phyloP scores from a whole-genome alignment of 176 grass and related monocot species.

The Phoenix roebelenii region DNA sequence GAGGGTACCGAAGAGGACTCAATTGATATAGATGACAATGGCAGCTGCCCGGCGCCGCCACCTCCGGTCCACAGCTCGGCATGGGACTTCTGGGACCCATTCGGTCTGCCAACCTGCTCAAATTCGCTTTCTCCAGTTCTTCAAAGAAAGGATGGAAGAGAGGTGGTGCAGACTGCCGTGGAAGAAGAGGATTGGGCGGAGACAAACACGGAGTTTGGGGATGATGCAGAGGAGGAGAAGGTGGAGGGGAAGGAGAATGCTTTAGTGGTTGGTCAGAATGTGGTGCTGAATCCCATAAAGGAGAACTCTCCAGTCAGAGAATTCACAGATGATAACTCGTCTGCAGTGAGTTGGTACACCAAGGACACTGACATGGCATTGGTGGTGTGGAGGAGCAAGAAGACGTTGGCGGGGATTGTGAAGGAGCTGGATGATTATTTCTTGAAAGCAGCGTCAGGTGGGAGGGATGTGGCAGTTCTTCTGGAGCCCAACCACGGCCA shows the following conservation, averaged over 20 bases:
- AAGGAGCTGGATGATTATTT: slow-evolving; percentile 94
- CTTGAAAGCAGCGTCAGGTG: slow-evolving; percentile 83
- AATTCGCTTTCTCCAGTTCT: slow-evolving; percentile 39
- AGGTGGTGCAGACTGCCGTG: slow-evolving; percentile 22
- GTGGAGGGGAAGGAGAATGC: slow-evolving; percentile 1
- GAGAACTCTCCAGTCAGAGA: slow-evolving; percentile 21
- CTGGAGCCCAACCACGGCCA: slow-evolving; percentile 54
- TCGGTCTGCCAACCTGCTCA: slow-evolving; percentile 22
- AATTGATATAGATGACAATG: slow-evolving; percentile 45
- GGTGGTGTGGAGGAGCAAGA: slow-evolving; percentile 37
- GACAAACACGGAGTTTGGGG: slow-evolving; percentile 49
- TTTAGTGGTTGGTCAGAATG: slow-evolving; percentile 7
- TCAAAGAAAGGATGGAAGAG: slow-evolving; percentile 29
- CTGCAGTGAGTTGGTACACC: slow-evolving; percentile 47
- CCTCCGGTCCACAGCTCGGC: slow-evolving; percentile 45
- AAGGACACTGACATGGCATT: slow-evolving; percentile 48
- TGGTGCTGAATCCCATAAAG: slow-evolving; percentile 16
- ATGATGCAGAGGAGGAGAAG: slow-evolving; percentile 30
- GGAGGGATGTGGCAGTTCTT: slow-evolving; percentile 60
- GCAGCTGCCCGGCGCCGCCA: slow-evolving; percentile 62
- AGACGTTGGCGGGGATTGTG: slow-evolving; percentile 51
- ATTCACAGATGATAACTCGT: slow-evolving; percentile 46
- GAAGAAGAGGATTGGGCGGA: slow-evolving; percentile 68
- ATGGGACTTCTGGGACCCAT: slow-evolving; percentile 62
- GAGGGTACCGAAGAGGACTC: slow-evolving; percentile 35